These are phyloP conservation scores for Byssochlamys sp. DNA, from an alignment of 2,329 filamentous ascomycete species.

Conservation along the genomic window DNA sequence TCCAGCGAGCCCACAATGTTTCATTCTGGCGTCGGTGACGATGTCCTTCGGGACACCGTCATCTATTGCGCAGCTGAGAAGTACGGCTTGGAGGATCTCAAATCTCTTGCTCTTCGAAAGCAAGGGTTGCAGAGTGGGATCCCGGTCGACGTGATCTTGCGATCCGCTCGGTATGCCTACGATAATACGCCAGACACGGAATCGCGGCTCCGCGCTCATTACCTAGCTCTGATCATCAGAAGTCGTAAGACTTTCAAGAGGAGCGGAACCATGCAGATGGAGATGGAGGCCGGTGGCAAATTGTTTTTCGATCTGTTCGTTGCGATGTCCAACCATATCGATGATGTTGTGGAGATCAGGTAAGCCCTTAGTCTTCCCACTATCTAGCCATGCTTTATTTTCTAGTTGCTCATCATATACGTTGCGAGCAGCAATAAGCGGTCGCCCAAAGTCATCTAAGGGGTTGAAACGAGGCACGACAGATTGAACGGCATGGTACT, in stretches of 20 bases:
- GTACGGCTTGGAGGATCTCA: slow-evolving; percentile 85
- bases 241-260: slow-evolving; percentile 95
- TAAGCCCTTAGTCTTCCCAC: slow-evolving; percentile 36
- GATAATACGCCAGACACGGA: slow-evolving; percentile 88
- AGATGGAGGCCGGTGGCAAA: slow-evolving; percentile 92
- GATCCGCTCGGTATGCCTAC: slow-evolving; percentile 89
- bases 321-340: slow-evolving; percentile 94
- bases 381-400: too few relatives aligned
- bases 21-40: slow-evolving; percentile 61
- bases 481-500: slow-evolving; percentile 25
- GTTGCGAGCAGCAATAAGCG: slow-evolving; percentile 37
- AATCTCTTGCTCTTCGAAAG: slow-evolving; percentile 83
- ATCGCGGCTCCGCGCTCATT: slow-evolving; percentile 86
- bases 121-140: slow-evolving; percentile 88
- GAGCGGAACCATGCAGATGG: slow-evolving; percentile 96
- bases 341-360: slow-evolving; percentile 84
- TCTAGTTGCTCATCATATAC: too few relatives aligned
- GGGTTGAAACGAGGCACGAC: slow-evolving; percentile 15
- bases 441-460: slow-evolving; percentile 46
- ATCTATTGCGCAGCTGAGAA: slow-evolving; percentile 88
- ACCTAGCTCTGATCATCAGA: slow-evolving; percentile 92
- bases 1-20: slow-evolving; percentile 68
- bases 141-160: slow-evolving; percentile 81
- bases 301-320: slow-evolving; percentile 98
- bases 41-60: slow-evolving; percentile 81